phyloP scores from a whole-genome alignment of 108 stramenopile species.

The Craspedostauros australis region DNA sequence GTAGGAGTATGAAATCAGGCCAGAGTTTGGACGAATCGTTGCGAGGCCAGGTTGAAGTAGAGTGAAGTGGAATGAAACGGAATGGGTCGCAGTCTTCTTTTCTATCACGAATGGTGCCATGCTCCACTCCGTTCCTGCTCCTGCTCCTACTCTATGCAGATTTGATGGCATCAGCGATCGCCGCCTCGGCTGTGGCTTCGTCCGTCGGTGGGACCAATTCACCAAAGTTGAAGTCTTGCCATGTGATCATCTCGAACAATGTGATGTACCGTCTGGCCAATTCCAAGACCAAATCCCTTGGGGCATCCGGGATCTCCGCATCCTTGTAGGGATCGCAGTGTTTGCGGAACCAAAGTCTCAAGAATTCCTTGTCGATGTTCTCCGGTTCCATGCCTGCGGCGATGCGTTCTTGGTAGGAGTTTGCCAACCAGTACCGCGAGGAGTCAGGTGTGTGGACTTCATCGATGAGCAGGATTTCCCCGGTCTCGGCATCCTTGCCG shows the following conservation, averaged over 20 bases:
- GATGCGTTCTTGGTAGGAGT: constrained; percentile 80
- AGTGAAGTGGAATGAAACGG: no score
- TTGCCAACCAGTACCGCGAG: constrained; percentile 93
- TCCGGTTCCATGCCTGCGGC: constrained; percentile 89
- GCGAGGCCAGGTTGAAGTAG: no score
- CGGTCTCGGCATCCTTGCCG: constrained; percentile 76
- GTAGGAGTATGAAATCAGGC: no score
- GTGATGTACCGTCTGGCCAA: constrained; percentile 91
- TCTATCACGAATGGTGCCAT: no score
- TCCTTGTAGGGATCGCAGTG: constrained; percentile 98
- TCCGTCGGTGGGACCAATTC: constrained; percentile 1
- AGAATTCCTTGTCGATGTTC: constrained; percentile 99
- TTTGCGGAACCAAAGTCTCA: constrained; percentile 93
- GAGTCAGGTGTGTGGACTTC: constrained; percentile 99
- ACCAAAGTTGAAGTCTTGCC: constrained; percentile 80
- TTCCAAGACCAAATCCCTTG: constrained; percentile 91
- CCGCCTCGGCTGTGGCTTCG: constrained; percentile 36
- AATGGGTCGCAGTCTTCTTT: no score
- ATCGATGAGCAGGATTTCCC: constrained; percentile 89
- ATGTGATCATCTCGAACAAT: constrained; percentile 96
- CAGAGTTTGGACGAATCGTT: no score
- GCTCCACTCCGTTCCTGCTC: no score
- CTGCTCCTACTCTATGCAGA: no score
- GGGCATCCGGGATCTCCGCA: constrained; percentile 88
- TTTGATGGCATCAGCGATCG: constrained; percentile 55